These are phyloP conservation scores for Nicotiana paniculata DNA, from an alignment of 257 asterid species.

Conservation along the genomic window DNA sequence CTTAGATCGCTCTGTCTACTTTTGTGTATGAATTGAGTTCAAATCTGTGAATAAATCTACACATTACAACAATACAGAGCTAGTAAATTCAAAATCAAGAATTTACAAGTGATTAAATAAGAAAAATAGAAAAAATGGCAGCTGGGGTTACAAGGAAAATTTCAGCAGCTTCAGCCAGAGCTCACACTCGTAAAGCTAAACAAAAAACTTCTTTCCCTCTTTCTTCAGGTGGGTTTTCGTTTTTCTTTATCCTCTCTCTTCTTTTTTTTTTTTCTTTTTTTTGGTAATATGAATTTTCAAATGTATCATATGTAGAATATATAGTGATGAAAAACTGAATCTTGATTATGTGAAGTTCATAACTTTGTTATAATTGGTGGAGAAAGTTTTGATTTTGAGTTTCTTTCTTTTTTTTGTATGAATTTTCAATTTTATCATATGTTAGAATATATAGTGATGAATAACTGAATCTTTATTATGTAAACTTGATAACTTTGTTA, in stretches of 20 bases:
- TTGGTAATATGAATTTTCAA: not conserved
- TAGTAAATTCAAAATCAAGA: not conserved
- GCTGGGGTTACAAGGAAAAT: constrained; percentile 32
- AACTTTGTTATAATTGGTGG: not conserved
- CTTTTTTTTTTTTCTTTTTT: not conserved
- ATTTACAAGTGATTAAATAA: not conserved
- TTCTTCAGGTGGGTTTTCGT: constrained; percentile 36
- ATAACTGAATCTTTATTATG: not conserved
- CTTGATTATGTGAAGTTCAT: not conserved
- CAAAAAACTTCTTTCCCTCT: constrained; percentile 23
- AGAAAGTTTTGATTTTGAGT: too few species aligned
- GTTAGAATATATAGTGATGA: not conserved
- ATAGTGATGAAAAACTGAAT: not conserved
- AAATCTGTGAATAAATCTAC: not conserved
- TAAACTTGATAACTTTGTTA: not conserved
- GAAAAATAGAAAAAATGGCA: not conserved
- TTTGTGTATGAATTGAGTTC: not conserved
- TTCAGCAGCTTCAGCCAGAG: constrained; percentile 92
- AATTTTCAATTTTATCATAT: not conserved
- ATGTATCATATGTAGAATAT: not conserved
- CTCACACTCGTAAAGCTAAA: constrained; percentile 70
- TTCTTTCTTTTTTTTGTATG: not conserved
- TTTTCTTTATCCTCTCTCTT: not conserved
- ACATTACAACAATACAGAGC: not conserved
- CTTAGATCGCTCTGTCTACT: not conserved